Percentiles rank a stretch among this genome's conserved stretches.
Evolutionary conservation across 805 yeast genomes (phyloP).

Genomic region (Sporopachydermia lactativora): DNA sequence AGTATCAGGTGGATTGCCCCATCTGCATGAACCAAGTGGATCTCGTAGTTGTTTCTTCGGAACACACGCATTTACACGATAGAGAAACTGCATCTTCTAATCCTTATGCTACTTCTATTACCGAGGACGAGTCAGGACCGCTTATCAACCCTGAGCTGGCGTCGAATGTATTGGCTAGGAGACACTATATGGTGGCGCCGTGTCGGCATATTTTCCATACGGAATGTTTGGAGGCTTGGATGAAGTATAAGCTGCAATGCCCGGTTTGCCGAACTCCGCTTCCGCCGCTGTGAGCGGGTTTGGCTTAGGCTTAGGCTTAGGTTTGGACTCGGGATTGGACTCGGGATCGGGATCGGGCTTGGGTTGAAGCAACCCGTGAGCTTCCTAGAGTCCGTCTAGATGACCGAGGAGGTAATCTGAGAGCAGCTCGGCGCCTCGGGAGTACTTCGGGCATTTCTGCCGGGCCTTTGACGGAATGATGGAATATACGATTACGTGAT

Average conservation of each 20-base stretch:
- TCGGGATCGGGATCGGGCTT: no score
- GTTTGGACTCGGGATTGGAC: no score
- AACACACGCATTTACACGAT: constrained; percentile 1
- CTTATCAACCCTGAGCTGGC: not conserved
- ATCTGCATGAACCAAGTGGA: constrained; percentile 80
- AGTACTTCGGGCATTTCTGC: no score
- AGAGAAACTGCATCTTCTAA: constrained; percentile 9
- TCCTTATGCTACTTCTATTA: constrained; percentile 6
- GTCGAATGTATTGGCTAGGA: constrained; percentile 19
- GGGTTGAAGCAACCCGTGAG: no score
- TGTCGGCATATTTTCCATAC: constrained; percentile 85
- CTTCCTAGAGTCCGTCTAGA: no score
- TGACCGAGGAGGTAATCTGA: no score
- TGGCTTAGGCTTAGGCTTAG: no score
- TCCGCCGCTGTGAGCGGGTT: constrained; percentile 65
- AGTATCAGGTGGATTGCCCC: constrained; percentile 60
- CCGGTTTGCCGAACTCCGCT: constrained; percentile 81
- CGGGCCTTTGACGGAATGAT: no score
- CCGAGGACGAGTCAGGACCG: not conserved
- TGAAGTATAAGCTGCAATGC: constrained; percentile 84
- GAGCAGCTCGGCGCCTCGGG: no score
- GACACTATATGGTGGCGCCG: constrained; percentile 72
- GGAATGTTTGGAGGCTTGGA: constrained; percentile 84
- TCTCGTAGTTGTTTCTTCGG: constrained; percentile 19
- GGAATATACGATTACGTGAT: no score